Evolutionary conservation across 306 rosid species (phyloP).

Genomic region (Cicer cuneatum): DNA sequence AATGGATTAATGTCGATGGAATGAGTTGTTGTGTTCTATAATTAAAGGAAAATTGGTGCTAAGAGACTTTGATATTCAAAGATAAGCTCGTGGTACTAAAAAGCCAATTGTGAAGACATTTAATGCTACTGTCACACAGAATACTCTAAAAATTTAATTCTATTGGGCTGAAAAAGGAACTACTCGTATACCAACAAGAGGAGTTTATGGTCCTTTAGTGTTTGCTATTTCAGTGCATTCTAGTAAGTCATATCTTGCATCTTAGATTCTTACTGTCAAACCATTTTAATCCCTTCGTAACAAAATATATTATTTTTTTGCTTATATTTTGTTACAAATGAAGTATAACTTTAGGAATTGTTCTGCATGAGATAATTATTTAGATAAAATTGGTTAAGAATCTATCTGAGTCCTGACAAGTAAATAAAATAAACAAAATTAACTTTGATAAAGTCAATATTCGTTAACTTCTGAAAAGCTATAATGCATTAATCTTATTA

Average conservation of each 20-base stretch:
- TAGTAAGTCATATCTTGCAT: slow-evolving; percentile 64
- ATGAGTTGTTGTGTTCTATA: slow-evolving; percentile 38
- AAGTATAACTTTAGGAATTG: too few species aligned
- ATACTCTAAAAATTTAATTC: slow-evolving; percentile 80
- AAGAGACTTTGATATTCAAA: slow-evolving; percentile 79
- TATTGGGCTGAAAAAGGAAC: slow-evolving; percentile 98
- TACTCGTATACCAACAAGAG: slow-evolving; percentile 94
- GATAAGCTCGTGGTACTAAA: slow-evolving; percentile 78
- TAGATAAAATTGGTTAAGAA: neutral
- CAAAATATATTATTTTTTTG: too few species aligned
- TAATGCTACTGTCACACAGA: slow-evolving; percentile 57
- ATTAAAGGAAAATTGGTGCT: slow-evolving; percentile 71
- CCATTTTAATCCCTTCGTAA: too few species aligned
- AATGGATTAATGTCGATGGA: slow-evolving; percentile 44
- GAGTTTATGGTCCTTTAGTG: slow-evolving; percentile 87
- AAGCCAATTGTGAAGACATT: slow-evolving; percentile 64
- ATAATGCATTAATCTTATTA: too few species aligned
- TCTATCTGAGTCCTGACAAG: neutral
- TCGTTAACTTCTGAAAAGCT: slow-evolving; percentile 11
- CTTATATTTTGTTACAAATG: too few species aligned
- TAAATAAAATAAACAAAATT: neutral
- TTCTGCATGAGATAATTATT: too few species aligned
- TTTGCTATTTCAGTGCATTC: slow-evolving; percentile 90
- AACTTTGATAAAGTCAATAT: neutral
- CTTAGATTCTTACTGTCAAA: neutral